Conservation (phyloP, 202 grass and related monocot species). For the Carex sylvatica region DNA sequence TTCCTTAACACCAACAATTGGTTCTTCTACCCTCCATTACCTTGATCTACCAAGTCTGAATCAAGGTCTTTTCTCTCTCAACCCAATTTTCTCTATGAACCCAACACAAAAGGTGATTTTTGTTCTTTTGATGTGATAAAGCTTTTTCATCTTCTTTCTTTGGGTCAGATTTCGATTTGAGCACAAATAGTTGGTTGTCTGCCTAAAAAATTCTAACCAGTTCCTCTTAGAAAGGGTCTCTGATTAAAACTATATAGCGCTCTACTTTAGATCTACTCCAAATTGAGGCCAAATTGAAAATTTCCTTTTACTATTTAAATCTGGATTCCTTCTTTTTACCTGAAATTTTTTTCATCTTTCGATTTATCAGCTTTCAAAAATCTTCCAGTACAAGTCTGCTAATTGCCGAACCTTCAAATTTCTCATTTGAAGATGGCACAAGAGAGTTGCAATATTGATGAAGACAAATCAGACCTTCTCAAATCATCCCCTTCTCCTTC, state of each 20-base stretch:
- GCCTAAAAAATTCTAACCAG: background rate
- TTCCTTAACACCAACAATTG: background rate
- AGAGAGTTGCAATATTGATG: conserved; percentile 73
- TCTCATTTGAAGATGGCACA: conserved; percentile 50
- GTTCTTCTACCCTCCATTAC: background rate
- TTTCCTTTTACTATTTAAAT: background rate
- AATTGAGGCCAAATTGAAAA: background rate
- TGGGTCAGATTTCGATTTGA: background rate
- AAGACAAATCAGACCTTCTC: conserved; percentile 71
- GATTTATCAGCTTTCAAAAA: background rate
- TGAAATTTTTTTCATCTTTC: background rate
- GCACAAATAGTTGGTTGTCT: conserved; percentile 12
- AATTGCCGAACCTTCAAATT: background rate
- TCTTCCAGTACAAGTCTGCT: conserved; percentile 1
- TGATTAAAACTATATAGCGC: background rate
- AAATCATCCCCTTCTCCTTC: conserved; percentile 55
- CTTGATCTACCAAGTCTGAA: conserved; percentile 19
- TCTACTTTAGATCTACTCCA: conserved; percentile 12
- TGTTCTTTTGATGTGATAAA: conserved; percentile 2
- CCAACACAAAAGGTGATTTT: conserved; percentile 20
- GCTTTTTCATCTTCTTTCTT: conserved; percentile 3
- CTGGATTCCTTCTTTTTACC: background rate
- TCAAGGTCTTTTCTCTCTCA: conserved; percentile 12
- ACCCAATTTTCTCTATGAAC: conserved; percentile 7
- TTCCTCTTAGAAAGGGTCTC: conserved; percentile 11